Evolutionary conservation across 2,329 filamentous ascomycete species (phyloP).

Genomic region (Emergomyces pasteurianus): DNA sequence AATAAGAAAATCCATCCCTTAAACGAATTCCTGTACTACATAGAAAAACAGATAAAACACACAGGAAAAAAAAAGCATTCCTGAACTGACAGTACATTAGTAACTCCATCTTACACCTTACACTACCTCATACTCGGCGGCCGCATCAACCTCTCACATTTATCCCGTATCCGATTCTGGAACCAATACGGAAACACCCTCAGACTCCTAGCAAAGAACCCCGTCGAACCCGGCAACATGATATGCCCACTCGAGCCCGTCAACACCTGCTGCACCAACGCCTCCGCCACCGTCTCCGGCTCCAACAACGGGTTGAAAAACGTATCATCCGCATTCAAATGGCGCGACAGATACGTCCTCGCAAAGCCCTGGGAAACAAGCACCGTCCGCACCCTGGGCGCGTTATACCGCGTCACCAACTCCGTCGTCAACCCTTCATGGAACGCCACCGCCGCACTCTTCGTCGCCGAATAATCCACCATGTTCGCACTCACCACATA

Average conservation of each 20-base stretch:
- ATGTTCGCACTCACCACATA: slow-evolving; percentile 51
- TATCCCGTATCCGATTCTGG: slow-evolving; percentile 40
- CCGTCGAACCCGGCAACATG: slow-evolving; percentile 39
- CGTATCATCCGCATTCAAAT: slow-evolving; percentile 39
- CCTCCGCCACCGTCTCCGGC: slow-evolving; percentile 53
- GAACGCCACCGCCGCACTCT: slow-evolving; percentile 54
- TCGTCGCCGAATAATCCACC: slow-evolving; percentile 56
- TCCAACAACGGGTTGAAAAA: slow-evolving; percentile 45
- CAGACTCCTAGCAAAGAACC: slow-evolving; percentile 30
- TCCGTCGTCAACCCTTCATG: slow-evolving; percentile 54
- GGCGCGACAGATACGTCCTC: slow-evolving; percentile 48
- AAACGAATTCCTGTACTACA: too few relatives aligned
- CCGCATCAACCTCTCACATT: slow-evolving; percentile 20
- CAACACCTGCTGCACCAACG: slow-evolving; percentile 49
- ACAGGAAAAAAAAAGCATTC: background rate
- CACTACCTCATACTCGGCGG: slow-evolving; percentile 2
- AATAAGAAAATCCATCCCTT: too few relatives aligned
- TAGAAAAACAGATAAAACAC: background rate
- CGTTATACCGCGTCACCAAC: slow-evolving; percentile 48
- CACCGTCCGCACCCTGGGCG: slow-evolving; percentile 54
- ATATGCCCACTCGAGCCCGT: slow-evolving; percentile 47
- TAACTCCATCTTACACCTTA: too few relatives aligned
- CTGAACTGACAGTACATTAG: too few relatives aligned
- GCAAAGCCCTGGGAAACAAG: slow-evolving; percentile 53
- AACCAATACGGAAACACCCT: slow-evolving; percentile 52